A percentile compares a stretch with the other conserved stretches of the same genome.
These are phyloP conservation scores for Candida gorgasii DNA, from an alignment of 805 yeast species.

Conservation along the genomic window DNA sequence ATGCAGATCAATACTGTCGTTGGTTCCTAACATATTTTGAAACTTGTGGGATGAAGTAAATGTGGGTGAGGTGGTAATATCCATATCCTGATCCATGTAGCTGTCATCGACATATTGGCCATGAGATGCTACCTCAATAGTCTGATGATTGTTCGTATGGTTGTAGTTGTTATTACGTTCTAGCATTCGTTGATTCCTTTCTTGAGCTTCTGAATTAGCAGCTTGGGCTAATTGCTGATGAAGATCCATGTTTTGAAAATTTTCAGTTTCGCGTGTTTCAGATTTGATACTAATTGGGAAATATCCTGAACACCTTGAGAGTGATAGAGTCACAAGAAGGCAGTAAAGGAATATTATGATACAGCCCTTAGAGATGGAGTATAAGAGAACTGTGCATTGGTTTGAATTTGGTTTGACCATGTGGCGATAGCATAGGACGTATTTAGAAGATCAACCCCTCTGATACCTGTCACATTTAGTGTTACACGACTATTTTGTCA, in stretches of 20 bases:
- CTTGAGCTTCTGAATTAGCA: conserved; percentile 13
- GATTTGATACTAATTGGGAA: not conserved
- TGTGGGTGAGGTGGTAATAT: conserved; percentile 15
- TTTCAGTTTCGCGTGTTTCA: conserved; percentile 3
- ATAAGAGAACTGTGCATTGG: no score
- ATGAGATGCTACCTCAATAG: conserved; percentile 1
- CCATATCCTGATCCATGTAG: conserved; percentile 42
- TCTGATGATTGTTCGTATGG: conserved; percentile 1
- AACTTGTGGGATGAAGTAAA: conserved; percentile 22
- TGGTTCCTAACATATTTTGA: conserved; percentile 21
- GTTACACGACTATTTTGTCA: no score
- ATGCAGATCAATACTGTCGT: conserved; percentile 36
- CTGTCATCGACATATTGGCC: conserved; percentile 22
- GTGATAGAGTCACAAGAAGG: no score
- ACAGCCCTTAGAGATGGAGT: no score
- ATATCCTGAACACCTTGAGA: not conserved
- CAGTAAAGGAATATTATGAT: no score
- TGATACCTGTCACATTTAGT: no score
- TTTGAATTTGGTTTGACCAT: no score
- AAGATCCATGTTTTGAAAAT: conserved; percentile 13
- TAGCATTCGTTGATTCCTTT: conserved; percentile 3
- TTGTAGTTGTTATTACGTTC: not conserved
- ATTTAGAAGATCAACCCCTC: no score
- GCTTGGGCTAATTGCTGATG: conserved; percentile 18
- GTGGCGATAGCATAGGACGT: no score